These are phyloP conservation scores for Pleurotus sapidus DNA, from an alignment of 768 basidiomycete genomes.

Conservation along the genomic window DNA sequence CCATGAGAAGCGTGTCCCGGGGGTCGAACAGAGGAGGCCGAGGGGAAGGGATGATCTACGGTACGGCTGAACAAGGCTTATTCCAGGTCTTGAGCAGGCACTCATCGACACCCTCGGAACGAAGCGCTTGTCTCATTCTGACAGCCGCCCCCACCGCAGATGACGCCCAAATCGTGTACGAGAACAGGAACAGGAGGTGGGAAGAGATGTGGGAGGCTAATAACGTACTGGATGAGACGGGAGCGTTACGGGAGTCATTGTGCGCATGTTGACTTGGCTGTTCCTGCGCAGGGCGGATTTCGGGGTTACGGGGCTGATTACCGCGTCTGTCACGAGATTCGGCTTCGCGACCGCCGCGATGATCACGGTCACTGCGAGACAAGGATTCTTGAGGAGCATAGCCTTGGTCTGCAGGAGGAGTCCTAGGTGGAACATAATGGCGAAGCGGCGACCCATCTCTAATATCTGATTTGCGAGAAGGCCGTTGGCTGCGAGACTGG, in stretches of 20 bases:
- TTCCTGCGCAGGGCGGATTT: constrained; percentile 7
- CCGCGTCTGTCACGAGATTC: background rate
- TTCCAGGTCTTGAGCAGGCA: constrained; percentile 9
- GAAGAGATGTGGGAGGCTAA: constrained; percentile 40
- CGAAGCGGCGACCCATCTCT: constrained; percentile 18
- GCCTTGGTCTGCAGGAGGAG: constrained; percentile 13
- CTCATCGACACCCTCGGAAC: constrained; percentile 17
- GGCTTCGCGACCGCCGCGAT: background rate
- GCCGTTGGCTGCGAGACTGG: background rate
- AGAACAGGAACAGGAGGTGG: constrained; percentile 35
- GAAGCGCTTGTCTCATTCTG: constrained; percentile 14
- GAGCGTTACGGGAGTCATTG: constrained; percentile 8
- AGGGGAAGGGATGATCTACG: constrained; percentile 14
- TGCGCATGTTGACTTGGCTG: constrained; percentile 29
- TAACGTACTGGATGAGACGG: constrained; percentile 56
- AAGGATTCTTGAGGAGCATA: background rate
- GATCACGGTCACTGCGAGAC: constrained; percentile 3
- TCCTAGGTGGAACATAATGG: constrained; percentile 20
- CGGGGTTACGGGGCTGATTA: constrained; percentile 5
- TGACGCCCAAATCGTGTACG: constrained; percentile 19
- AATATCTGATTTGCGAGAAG: background rate
- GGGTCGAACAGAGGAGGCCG: constrained; percentile 26
- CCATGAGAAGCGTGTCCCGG: constrained; percentile 40
- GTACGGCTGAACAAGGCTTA: background rate
- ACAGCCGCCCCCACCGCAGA: constrained; percentile 25